A percentile compares a stretch with the other conserved stretches of the same genome.
Evolutionary conservation across 2,329 filamentous ascomycete genomes (phyloP).

Genomic region (Alternaria triticimaculans): DNA sequence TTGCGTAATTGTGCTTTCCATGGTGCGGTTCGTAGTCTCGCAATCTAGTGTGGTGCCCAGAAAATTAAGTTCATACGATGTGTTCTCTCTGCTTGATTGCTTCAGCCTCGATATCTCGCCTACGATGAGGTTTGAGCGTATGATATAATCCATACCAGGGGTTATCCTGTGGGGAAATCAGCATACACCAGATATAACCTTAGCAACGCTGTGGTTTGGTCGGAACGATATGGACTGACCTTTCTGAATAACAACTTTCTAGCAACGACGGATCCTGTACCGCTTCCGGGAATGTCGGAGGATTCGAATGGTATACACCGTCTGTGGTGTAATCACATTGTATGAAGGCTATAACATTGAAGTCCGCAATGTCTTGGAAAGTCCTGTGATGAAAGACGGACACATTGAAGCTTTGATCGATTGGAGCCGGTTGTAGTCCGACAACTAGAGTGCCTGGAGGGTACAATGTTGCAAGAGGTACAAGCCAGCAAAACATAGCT

Average conservation of each 20-base stretch:
- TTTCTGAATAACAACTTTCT: fast-evolving
- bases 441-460: neutral
- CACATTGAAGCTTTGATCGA: neutral
- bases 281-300: too few species aligned
- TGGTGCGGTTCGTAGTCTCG: neutral
- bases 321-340: too few species aligned
- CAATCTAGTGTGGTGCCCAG: neutral
- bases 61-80: neutral
- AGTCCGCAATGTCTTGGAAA: neutral
- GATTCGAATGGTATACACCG: too few species aligned
- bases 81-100: neutral
- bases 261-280: too few species aligned
- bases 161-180: too few species aligned
- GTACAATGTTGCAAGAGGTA: neutral
- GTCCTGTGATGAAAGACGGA: neutral
- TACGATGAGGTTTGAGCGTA: neutral
- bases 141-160: neutral
- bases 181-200: too few species aligned
- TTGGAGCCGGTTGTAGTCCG: neutral
- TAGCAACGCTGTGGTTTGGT: too few species aligned
- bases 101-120: neutral
- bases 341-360: neutral
- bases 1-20: neutral
- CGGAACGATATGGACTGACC: too few species aligned
- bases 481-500: neutral